Conservation (phyloP, 352 stramenopile species). For the Phytophthora lateralis region DNA sequence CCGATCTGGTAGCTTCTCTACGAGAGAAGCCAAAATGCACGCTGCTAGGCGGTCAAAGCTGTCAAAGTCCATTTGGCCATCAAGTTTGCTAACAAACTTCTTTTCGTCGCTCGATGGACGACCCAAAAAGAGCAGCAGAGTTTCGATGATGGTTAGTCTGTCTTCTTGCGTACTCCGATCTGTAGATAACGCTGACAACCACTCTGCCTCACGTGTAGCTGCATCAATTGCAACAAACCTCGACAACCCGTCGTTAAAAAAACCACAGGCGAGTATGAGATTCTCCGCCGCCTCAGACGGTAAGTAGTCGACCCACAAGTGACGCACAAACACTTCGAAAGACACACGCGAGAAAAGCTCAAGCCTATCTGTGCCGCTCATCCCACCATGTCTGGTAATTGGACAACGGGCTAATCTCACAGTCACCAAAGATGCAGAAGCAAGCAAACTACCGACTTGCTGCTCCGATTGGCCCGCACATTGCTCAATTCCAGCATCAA, state of each 20-base stretch:
- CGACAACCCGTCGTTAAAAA: slow-evolving; percentile 14
- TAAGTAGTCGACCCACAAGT: slow-evolving; percentile 4
- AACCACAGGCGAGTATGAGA: slow-evolving; percentile 21
- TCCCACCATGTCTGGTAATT: neutral
- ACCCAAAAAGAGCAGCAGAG: slow-evolving; percentile 24
- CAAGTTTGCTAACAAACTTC: neutral
- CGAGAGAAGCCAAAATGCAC: slow-evolving; percentile 11
- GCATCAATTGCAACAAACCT: slow-evolving; percentile 14
- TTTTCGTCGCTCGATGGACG: neutral
- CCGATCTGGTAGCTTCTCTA: slow-evolving; percentile 23
- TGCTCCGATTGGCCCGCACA: slow-evolving; percentile 9
- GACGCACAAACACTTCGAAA: slow-evolving; percentile 21
- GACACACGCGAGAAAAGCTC: slow-evolving; percentile 21
- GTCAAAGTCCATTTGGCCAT: slow-evolving; percentile 3
- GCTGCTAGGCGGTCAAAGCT: slow-evolving; percentile 26
- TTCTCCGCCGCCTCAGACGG: slow-evolving; percentile 7
- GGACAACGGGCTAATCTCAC: slow-evolving; percentile 14
- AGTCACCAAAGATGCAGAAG: slow-evolving; percentile 14
- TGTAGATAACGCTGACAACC: slow-evolving; percentile 3
- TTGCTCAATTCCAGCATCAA: slow-evolving; percentile 21
- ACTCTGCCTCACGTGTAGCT: slow-evolving; percentile 2
- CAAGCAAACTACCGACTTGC: neutral
- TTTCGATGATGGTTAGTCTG: slow-evolving; percentile 17
- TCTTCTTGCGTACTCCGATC: slow-evolving; percentile 1
- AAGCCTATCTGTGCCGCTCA: neutral